phyloP scores from a whole-genome alignment of 176 grass and related monocot species.

The Alopecurus myosuroides region DNA sequence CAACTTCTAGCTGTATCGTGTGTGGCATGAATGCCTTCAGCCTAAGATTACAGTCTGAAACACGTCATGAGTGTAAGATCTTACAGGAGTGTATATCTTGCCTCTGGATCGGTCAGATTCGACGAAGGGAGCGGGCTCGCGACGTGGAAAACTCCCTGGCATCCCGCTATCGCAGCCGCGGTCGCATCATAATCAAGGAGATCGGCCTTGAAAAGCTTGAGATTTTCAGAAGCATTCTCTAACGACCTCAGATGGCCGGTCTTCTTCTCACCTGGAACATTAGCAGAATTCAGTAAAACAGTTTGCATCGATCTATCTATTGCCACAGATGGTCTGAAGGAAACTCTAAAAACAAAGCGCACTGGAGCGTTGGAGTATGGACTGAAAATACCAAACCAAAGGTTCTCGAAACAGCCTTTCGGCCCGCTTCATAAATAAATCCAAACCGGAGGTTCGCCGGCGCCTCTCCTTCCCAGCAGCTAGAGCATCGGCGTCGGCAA shows the following conservation, averaged over 20 bases:
- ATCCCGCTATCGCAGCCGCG: constrained; percentile 21
- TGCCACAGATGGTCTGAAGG: not conserved
- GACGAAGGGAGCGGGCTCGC: constrained; percentile 36
- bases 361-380: not conserved
- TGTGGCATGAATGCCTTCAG: not conserved
- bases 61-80: not conserved
- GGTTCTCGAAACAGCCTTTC: no score
- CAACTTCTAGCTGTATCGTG: constrained; percentile 1
- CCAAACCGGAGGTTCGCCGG: no score
- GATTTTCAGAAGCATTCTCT: constrained; percentile 16
- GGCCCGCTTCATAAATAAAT: no score
- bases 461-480: no score
- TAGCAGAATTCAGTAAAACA: no score
- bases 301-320: not conserved
- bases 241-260: constrained; percentile 33
- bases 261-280: constrained; percentile 47
- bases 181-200: constrained; percentile 25
- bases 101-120: constrained; percentile 21
- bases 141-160: constrained; percentile 55
- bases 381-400: no score
- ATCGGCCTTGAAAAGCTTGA: constrained; percentile 48
- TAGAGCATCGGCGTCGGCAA: no score
- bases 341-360: not conserved
- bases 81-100: not conserved
- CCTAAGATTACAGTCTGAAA: not conserved